A percentile compares a stretch with the other conserved stretches of the same genome.
These are phyloP conservation scores for Pichiaceae sp. DNA, from an alignment of 1,139 yeast genomes.

Conservation along the genomic window DNA sequence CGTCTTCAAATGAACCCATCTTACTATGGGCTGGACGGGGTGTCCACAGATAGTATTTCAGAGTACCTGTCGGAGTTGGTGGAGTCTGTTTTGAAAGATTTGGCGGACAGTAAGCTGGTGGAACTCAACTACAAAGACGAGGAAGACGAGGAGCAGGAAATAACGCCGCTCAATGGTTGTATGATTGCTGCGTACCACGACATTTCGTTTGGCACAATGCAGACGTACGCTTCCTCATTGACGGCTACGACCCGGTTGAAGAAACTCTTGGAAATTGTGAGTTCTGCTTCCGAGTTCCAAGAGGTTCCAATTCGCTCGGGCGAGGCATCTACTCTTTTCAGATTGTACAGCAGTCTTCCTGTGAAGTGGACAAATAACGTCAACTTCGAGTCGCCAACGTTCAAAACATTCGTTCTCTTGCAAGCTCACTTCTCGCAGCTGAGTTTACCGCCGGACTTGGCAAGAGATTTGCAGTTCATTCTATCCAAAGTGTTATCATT, in stretches of 20 bases:
- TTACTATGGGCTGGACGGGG: constrained; percentile 68
- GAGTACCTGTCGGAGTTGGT: constrained; percentile 77
- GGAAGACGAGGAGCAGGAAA: constrained; percentile 23
- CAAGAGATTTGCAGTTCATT: constrained; percentile 45
- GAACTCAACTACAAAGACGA: constrained; percentile 43
- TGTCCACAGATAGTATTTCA: constrained; percentile 61
- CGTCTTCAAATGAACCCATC: constrained; percentile 79
- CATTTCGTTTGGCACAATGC: constrained; percentile 59
- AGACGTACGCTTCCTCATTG: constrained; percentile 40
- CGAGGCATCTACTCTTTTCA: constrained; percentile 42
- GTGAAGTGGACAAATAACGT: constrained; percentile 35
- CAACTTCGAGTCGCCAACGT: constrained; percentile 45
- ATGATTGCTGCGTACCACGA: constrained; percentile 70
- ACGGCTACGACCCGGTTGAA: constrained; percentile 49
- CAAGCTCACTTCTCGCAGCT: constrained; percentile 79
- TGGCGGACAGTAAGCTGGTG: constrained; percentile 53
- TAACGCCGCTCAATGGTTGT: constrained; percentile 60
- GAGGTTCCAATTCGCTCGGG: constrained; percentile 49
- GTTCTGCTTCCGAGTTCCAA: constrained; percentile 67
- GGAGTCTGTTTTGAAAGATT: constrained; percentile 62
- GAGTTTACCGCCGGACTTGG: constrained; percentile 49
- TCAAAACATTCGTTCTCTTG: constrained; percentile 65
- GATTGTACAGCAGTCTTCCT: constrained; percentile 54
- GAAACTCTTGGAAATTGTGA: constrained; percentile 56
- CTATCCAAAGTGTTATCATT: constrained; percentile 42